Evolutionary conservation across 768 basidiomycete species (phyloP), one percentile per base, ranked within the genome.

Genomic region (Hygrocybe punicea): DNA sequence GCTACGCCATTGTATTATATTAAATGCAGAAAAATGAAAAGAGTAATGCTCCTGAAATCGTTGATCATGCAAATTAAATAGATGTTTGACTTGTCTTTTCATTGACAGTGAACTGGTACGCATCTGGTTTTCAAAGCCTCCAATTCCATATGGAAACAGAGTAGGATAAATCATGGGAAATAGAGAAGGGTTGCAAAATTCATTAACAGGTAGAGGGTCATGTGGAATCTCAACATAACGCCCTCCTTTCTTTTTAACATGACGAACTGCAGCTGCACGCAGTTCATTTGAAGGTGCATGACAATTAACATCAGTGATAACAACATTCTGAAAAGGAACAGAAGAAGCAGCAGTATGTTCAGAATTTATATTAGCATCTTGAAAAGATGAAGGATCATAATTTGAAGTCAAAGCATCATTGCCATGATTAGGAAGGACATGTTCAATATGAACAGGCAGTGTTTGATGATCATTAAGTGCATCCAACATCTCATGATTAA

Each of bases 111-210:
- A 6, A 0, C 17, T 23, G 1, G 1, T 17, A 0, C 74, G 44
- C 6, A 39, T 19, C 1, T 11, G 16, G 57, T 80, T 64, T 55
- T 80, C 72, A 58, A 76, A 74, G 1, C 78, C 77, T 1, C 78
- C 76, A 19, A 72, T 58, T 0, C 79, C 76, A 62, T 71, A 79
- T 0, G 78, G 78, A 63, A 72, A 79, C 1, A 81, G 52, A 0
- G 75, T 74, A 2, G 78, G 77, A 62, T 74, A 79, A 16, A 76
- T 69, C 57, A 64, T 67, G 1, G 76, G 75, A 45, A 80, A 73
- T n/a, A 79, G 40, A 7, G 42, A 6, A 1, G 70, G 70, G 58
- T 78, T 75, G 33, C 58, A 58, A 61, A 73, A 76, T 51, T 77
- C 73, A 61, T 73, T 73, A 0, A 66, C 66, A 6, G 73, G 70